Evolutionary conservation across 1,284 basidiomycete species (phyloP), one percentile per base, ranked within the genome.

Genomic region (Ganoderma meredithae): DNA sequence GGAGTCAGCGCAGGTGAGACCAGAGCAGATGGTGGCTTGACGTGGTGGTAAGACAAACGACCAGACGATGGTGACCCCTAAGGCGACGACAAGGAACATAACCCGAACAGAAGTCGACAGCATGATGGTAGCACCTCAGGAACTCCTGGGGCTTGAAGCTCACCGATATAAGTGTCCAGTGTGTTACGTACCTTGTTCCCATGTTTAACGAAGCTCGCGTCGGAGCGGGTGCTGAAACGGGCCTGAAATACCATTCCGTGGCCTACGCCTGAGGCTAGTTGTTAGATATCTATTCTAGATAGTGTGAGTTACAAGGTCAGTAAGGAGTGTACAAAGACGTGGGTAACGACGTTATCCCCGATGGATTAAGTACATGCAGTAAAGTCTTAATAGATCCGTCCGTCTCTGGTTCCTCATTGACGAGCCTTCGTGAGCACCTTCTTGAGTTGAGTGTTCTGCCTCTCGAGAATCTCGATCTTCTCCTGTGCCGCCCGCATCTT

Each of bases 401-500:
- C 19, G n/a, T n/a, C 19, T 39, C n/a, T 7, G 25, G 52, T 25
- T 5, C 56, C 19, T 58, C 36, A 65, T 22, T 47, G 53, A 25
- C 60, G 60, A 33, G 55, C 31, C 63, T 70, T 73, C 15, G 75
- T 69, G 15, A 79, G 73, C 17, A 87, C 80, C 81, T 86, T 91
- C 83, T 89, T 91, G 81, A 95, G 80, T 73, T 87, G 87, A 31
- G 76, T 79, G 76, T 93, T 95, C 80, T 86, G 85, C 75, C 82
- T 87, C 79, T 96, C 95, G 76, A 93, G 76, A 27, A 73, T 78
- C 72, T 90, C 89, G 55, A 96, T 81, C 80, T 90, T 94, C 70
- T 81, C 82, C 77, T 91, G 87, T 4, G 90, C 87, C 56, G 83
- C 84, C 17, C 83, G 82, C 88, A 97, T 91, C 83, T 95, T 96